phyloP scores from a whole-genome alignment of 1,139 yeast species.

The Suhomyces bribrorum region DNA sequence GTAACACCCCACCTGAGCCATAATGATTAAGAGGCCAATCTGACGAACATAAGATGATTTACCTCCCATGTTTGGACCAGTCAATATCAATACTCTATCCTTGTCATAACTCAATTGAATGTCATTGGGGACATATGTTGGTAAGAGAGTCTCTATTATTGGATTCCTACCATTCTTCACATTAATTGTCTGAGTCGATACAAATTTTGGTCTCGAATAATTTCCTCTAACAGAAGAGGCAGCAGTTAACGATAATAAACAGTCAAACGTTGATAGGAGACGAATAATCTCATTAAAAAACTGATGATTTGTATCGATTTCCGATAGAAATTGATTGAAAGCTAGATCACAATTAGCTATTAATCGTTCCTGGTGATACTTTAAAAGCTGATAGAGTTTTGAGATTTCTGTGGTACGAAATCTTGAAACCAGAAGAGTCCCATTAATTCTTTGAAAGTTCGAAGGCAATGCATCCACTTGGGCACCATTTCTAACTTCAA shows the following conservation, averaged over 20 bases:
- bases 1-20: slow-evolving; percentile 54
- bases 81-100: slow-evolving; percentile 59
- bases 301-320: slow-evolving; percentile 50
- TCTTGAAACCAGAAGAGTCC: slow-evolving; percentile 70
- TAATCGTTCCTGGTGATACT: slow-evolving; percentile 64
- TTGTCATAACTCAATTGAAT: slow-evolving; percentile 47
- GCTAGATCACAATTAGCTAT: slow-evolving; percentile 55
- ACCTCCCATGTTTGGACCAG: slow-evolving; percentile 82
- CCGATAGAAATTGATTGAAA: slow-evolving; percentile 52
- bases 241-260: slow-evolving; percentile 69
- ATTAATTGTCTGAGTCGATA: slow-evolving; percentile 44
- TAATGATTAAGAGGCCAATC: slow-evolving; percentile 56
- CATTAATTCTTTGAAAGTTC: slow-evolving; percentile 75
- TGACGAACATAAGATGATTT: slow-evolving; percentile 70
- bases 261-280: slow-evolving; percentile 66
- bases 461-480: slow-evolving; percentile 58
- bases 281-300: slow-evolving; percentile 51
- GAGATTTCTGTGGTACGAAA: slow-evolving; percentile 65
- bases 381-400: slow-evolving; percentile 53
- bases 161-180: slow-evolving; percentile 75
- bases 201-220: slow-evolving; percentile 59
- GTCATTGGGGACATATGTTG: slow-evolving; percentile 69
- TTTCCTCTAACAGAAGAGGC: slow-evolving; percentile 50
- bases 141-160: slow-evolving; percentile 57
- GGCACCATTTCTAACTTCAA: slow-evolving; percentile 68